phyloP scores from a whole-genome alignment of 2,329 filamentous ascomycete species.

The Sordariomycetes sp. region DNA sequence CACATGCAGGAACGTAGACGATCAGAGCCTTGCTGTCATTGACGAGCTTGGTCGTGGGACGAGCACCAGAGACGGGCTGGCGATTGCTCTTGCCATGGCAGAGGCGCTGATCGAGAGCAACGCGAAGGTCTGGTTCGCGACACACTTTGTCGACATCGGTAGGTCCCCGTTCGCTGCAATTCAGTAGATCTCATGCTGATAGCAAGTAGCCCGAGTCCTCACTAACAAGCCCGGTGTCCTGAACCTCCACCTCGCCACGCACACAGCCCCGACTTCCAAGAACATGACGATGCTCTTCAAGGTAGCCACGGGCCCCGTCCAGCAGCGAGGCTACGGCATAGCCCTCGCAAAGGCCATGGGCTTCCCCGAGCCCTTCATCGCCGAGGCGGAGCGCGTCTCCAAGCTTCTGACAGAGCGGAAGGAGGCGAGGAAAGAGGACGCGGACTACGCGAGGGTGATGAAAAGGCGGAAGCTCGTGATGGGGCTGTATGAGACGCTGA shows the following conservation, averaged over 20 bases:
- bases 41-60: constrained; percentile 91
- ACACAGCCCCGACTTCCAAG: constrained; percentile 40
- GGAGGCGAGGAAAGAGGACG: constrained; percentile 46
- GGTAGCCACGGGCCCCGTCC: constrained; percentile 59
- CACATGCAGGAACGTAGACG: constrained; percentile 55
- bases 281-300: constrained; percentile 84
- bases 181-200: not conserved
- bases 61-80: constrained; percentile 76
- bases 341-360: constrained; percentile 65
- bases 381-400: constrained; percentile 57
- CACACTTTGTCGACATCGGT: constrained; percentile 76
- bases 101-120: constrained; percentile 75
- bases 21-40: constrained; percentile 68
- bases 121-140: constrained; percentile 83
- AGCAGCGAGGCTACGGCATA: constrained; percentile 74
- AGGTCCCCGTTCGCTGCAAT: constrained; percentile 8
- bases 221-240: constrained; percentile 67
- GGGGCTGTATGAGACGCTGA: constrained; percentile 60
- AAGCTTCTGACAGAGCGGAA: constrained; percentile 46
- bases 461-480: constrained; percentile 64
- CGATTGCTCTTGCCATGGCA: constrained; percentile 81
- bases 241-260: constrained; percentile 70
- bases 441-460: constrained; percentile 45
- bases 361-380: constrained; percentile 57
- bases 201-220: constrained; percentile 53